Conservation (phyloP, 2,329 filamentous ascomycete species). For the Fusarium acutatum region DNA sequence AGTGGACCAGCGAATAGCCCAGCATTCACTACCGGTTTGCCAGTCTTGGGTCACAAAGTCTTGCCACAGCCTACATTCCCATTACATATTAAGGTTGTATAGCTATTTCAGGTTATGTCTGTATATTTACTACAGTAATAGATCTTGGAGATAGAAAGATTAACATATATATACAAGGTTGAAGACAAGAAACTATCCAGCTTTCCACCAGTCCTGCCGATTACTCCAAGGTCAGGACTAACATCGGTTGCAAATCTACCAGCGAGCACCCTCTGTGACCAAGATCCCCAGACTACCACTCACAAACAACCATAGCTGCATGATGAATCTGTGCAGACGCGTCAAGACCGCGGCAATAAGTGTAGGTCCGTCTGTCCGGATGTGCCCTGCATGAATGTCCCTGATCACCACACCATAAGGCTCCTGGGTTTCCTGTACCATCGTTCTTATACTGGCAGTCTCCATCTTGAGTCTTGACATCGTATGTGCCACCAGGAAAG, state of each 20-base stretch:
- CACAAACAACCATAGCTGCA: background rate
- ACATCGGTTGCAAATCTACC: background rate
- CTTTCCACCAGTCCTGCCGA: accelerated
- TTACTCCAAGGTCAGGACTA: accelerated
- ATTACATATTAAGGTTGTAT: accelerated
- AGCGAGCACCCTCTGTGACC: background rate
- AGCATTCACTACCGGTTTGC: accelerated
- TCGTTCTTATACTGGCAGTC: background rate
- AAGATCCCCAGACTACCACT: background rate
- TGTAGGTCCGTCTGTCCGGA: accelerated
- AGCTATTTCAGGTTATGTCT: accelerated
- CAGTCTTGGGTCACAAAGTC: background rate
- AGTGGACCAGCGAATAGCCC: accelerated
- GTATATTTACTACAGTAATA: too few relatives aligned
- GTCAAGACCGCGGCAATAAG: background rate
- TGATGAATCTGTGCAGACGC: background rate
- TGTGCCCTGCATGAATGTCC: background rate
- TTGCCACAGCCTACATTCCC: background rate
- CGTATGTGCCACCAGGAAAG: background rate
- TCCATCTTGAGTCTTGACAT: background rate
- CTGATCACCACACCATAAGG: background rate
- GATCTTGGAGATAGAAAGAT: background rate
- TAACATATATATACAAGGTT: accelerated
- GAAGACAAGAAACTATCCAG: accelerated
- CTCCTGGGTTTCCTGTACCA: background rate